phyloP scores from a whole-genome alignment of 2,329 filamentous ascomycete genomes.

The Colletotrichum australisinense region DNA sequence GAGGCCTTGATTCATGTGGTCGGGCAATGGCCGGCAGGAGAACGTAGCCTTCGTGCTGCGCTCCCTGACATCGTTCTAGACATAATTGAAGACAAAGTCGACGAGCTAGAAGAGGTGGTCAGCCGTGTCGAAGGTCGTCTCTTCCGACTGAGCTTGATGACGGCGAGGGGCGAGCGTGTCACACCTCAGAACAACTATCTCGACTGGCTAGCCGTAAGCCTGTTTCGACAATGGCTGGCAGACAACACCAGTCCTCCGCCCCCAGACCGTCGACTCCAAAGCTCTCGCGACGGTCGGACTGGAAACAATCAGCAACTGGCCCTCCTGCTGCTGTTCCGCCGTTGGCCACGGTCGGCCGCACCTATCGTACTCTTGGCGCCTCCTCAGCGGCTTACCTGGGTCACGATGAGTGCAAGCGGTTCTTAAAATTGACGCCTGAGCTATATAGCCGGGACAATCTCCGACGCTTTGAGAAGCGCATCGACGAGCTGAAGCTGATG shows the following conservation, averaged over 20 bases:
- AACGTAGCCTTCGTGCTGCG: slow-evolving; percentile 79
- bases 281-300: slow-evolving; percentile 44
- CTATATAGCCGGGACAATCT: slow-evolving; percentile 90
- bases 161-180: slow-evolving; percentile 83
- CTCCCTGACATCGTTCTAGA: slow-evolving; percentile 84
- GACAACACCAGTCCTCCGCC: slow-evolving; percentile 85
- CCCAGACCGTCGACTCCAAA: slow-evolving; percentile 42
- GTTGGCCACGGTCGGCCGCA: slow-evolving; percentile 72
- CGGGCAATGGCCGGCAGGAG: slow-evolving; percentile 88
- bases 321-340: slow-evolving; percentile 54
- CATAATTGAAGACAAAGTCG: slow-evolving; percentile 93
- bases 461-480: slow-evolving; percentile 83
- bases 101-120: slow-evolving; percentile 88
- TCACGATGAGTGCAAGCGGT: slow-evolving; percentile 91
- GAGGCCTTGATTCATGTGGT: slow-evolving; percentile 95
- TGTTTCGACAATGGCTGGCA: slow-evolving; percentile 94
- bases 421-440: slow-evolving; percentile 85
- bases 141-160: slow-evolving; percentile 84
- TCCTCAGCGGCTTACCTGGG: slow-evolving; percentile 74
- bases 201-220: slow-evolving; percentile 87
- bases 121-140: slow-evolving; percentile 83
- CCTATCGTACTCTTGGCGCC: slow-evolving; percentile 82
- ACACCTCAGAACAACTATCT: slow-evolving; percentile 83
- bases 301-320: slow-evolving; percentile 46
- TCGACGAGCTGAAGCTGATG: slow-evolving; percentile 88